Evolutionary conservation across 23 red algal species (phyloP).

Genomic region (Gracilariopsis chorda): DNA sequence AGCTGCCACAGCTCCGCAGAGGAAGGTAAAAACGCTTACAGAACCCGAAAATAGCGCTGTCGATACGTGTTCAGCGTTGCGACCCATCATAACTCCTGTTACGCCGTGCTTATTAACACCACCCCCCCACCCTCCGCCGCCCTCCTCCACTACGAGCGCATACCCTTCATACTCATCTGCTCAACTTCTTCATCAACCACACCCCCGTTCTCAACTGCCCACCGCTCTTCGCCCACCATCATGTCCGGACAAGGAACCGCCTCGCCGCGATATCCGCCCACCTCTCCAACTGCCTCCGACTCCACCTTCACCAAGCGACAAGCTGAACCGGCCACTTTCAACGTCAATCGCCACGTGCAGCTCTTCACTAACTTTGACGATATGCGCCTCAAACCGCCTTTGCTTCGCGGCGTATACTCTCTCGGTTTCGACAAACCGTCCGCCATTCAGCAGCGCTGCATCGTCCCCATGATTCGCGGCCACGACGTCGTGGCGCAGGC

Average conservation of each 20-base stretch:
- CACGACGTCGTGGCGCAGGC: constrained; percentile 91
- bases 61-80: not conserved
- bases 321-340: constrained; percentile 53
- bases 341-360: not conserved
- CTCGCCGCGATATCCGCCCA: constrained; percentile 10
- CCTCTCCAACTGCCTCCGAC: constrained; percentile 31
- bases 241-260: constrained; percentile 5
- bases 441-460: constrained; percentile 72
- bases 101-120: not conserved
- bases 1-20: no score
- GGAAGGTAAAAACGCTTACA: no score
- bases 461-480: constrained; percentile 66
- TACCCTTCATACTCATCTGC: no score
- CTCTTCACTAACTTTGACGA: constrained; percentile 71
- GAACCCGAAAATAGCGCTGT: not conserved
- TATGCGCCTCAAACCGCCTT: constrained; percentile 59
- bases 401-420: constrained; percentile 86
- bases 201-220: not conserved
- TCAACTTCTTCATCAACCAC: not conserved
- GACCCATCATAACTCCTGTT: not conserved
- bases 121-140: not conserved
- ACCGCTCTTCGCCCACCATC: not conserved
- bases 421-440: constrained; percentile 84
- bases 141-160: not conserved
- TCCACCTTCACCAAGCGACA: constrained; percentile 10